phyloP scores from a whole-genome alignment of 345 rosid genomes.

The Erodium maritimum region DNA sequence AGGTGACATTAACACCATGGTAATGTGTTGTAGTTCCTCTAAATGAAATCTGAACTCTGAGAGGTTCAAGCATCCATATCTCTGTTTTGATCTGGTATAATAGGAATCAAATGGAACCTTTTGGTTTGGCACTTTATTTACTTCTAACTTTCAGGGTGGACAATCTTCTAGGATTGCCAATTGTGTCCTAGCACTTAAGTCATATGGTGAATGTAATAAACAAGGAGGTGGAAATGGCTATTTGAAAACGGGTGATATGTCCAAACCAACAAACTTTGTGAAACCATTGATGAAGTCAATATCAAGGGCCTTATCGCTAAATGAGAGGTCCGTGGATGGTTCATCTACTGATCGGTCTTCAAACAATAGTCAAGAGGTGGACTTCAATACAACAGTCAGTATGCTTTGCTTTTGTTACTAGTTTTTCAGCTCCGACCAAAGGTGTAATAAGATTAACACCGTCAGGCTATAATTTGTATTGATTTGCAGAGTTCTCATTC shows the following conservation, averaged over 20 bases:
- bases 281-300: conserved; percentile 55
- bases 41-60: neutral
- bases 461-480: neutral
- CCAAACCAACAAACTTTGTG: conserved; percentile 28
- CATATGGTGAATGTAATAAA: conserved; percentile 78
- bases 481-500: conserved; percentile 46
- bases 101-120: neutral
- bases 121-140: neutral
- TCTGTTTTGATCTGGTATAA: neutral
- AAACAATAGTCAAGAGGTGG: conserved; percentile 24
- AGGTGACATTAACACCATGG: neutral
- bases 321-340: conserved; percentile 29
- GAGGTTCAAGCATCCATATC: neutral
- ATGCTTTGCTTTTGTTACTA: conserved; percentile 14
- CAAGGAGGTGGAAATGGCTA: conserved; percentile 53
- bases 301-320: conserved; percentile 30
- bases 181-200: conserved; percentile 72
- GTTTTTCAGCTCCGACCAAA: conserved; percentile 6
- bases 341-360: conserved; percentile 17
- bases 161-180: conserved; percentile 65
- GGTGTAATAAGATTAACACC: neutral
- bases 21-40: neutral
- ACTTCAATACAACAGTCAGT: conserved; percentile 50
- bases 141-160: conserved; percentile 42
- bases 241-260: conserved; percentile 51